Conservation (phyloP, 2,329 filamentous ascomycete species). For the Fusarium sp. region DNA sequence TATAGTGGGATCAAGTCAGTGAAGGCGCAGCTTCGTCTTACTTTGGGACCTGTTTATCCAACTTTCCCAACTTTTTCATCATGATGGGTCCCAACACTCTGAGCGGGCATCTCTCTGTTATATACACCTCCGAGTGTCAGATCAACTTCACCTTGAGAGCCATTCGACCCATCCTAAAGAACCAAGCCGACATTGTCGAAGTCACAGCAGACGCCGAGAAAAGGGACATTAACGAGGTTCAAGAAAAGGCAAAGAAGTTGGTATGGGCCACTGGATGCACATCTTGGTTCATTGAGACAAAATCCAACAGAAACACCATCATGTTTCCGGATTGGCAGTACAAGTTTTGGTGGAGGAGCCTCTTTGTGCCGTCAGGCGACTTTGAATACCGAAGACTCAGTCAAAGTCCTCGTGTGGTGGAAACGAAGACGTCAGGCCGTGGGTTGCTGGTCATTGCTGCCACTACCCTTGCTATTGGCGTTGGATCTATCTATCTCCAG, state of each 20-base stretch:
- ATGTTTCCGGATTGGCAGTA: conserved; percentile 66
- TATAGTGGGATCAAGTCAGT: conserved; percentile 41
- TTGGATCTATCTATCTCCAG: neutral
- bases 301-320: conserved; percentile 60
- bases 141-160: conserved; percentile 56
- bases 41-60: conserved; percentile 60
- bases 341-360: conserved; percentile 59
- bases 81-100: conserved; percentile 51
- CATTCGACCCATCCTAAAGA: conserved; percentile 52
- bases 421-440: accelerated
- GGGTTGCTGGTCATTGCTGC: neutral
- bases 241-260: conserved; percentile 54
- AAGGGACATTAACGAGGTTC: conserved; percentile 50
- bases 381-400: conserved; percentile 41
- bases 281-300: conserved; percentile 63
- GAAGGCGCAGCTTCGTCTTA: conserved; percentile 53
- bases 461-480: neutral
- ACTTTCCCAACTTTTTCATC: conserved; percentile 58
- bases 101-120: conserved; percentile 62
- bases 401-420: accelerated
- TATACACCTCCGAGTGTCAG: conserved; percentile 64
- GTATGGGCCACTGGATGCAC: conserved; percentile 64
- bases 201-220: conserved; percentile 47
- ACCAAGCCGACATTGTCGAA: conserved; percentile 42
- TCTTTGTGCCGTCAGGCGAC: conserved; percentile 56